Percentiles rank a stretch among this genome's conserved stretches.
Conservation (phyloP, 2,329 filamentous ascomycete species). For the Teratosphaeria viscida region DNA sequence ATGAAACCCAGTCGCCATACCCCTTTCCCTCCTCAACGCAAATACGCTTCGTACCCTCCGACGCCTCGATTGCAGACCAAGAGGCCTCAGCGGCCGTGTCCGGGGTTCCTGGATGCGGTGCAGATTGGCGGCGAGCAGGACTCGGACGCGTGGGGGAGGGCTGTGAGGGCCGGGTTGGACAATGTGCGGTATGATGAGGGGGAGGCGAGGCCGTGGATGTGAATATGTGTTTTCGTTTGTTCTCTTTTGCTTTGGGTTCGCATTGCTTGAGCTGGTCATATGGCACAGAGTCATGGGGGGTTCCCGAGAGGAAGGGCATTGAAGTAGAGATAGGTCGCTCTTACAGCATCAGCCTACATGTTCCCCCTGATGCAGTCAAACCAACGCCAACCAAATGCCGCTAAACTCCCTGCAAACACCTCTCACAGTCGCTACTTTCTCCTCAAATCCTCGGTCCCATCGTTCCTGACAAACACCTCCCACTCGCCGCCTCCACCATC, state of each 20-base stretch:
- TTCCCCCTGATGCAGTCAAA: no score
- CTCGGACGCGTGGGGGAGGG: background rate
- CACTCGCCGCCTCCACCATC: slow-evolving; percentile 13
- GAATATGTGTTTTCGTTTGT: background rate
- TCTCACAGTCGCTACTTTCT: slow-evolving; percentile 30
- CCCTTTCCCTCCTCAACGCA: background rate
- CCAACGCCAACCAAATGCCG: background rate
- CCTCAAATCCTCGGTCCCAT: slow-evolving; percentile 39
- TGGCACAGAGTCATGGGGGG: background rate
- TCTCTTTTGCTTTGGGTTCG: no score
- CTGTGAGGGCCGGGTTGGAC: background rate
- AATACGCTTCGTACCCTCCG: background rate
- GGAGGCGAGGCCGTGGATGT: background rate
- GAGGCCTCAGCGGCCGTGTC: background rate
- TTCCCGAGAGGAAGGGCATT: no score
- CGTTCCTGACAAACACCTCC: slow-evolving; percentile 18
- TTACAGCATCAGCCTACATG: background rate
- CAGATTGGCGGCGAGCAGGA: background rate
- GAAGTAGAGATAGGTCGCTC: background rate
- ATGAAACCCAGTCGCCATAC: background rate
- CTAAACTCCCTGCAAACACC: background rate
- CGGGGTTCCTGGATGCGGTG: background rate
- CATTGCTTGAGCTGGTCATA: no score
- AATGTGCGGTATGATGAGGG: background rate
- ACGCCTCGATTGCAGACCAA: background rate